phyloP scores from a whole-genome alignment of 306 rosid genomes.

The Quillaja saponaria region DNA sequence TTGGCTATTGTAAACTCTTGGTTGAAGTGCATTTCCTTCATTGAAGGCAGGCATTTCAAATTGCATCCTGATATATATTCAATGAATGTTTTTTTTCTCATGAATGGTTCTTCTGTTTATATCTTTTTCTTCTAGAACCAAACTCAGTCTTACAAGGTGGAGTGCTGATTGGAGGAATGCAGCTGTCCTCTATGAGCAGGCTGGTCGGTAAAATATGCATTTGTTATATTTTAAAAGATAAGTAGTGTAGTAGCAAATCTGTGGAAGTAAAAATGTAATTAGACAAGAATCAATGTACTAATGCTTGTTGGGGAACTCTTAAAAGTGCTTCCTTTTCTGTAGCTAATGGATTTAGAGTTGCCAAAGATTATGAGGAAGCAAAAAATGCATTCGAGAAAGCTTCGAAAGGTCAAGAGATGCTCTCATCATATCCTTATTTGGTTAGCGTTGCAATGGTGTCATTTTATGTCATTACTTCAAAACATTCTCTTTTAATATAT shows the following conservation, averaged over 20 bases:
- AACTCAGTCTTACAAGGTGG: constrained; percentile 90
- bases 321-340: constrained; percentile 33
- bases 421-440: constrained; percentile 88
- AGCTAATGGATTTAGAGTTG: constrained; percentile 78
- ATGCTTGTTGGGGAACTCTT: constrained; percentile 9
- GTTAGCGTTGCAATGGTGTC: not conserved
- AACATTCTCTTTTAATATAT: constrained; percentile 17
- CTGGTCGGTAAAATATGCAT: constrained; percentile 54
- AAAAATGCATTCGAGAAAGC: constrained; percentile 88
- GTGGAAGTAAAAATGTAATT: constrained; percentile 2
- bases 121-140: constrained; percentile 53
- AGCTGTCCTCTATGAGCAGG: constrained; percentile 83
- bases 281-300: not conserved
- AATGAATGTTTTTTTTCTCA: constrained; percentile 17
- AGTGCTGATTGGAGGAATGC: constrained; percentile 88
- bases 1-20: not conserved
- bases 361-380: constrained; percentile 79
- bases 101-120: constrained; percentile 8
- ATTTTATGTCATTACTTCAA: not conserved
- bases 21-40: not conserved
- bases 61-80: no score
- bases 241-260: not conserved
- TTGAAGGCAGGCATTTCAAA: no score
- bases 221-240: constrained; percentile 12
- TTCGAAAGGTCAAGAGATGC: constrained; percentile 94